These are phyloP conservation scores for Brachypodium distachyon DNA, from an alignment of 202 grass and related monocot genomes.

Conservation along the genomic window DNA sequence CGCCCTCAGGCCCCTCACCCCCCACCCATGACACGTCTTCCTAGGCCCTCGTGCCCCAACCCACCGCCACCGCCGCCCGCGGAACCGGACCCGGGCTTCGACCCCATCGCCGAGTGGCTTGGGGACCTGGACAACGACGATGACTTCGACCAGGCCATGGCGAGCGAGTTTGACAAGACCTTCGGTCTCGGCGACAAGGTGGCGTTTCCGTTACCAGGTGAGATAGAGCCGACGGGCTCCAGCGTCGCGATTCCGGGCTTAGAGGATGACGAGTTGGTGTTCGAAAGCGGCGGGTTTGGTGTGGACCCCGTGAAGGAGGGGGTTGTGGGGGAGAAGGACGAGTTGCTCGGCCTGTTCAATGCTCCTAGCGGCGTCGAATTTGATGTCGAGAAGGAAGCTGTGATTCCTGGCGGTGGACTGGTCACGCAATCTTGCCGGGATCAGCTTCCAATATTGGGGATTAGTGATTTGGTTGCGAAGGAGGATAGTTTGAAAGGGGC, in stretches of 20 bases:
- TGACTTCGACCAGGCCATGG: slow-evolving; percentile 44
- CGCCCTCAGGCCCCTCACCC: neutral
- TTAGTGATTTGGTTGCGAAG: slow-evolving; percentile 8
- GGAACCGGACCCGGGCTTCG: slow-evolving; percentile 28
- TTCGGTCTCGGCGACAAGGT: slow-evolving; percentile 2
- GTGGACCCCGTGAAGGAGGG: neutral
- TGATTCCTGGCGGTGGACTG: neutral
- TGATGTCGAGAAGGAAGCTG: slow-evolving; percentile 1
- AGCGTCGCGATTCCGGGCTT: neutral
- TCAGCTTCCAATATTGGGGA: slow-evolving; percentile 3
- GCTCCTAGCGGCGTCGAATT: neutral
- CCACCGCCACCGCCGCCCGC: neutral
- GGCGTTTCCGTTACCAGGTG: neutral
- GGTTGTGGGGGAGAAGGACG: neutral
- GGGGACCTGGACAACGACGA: slow-evolving; percentile 14
- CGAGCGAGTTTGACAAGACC: slow-evolving; percentile 12
- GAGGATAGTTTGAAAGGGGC: neutral
- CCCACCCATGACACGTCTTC: slow-evolving; percentile 24
- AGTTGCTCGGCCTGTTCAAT: neutral
- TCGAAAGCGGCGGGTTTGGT: neutral
- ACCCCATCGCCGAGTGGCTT: slow-evolving; percentile 65
- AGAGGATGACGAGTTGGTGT: neutral
- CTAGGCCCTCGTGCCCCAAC: slow-evolving; percentile 22
- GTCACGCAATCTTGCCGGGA: neutral
- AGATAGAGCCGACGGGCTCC: neutral